Evolutionary conservation across 1,284 basidiomycete species (phyloP), one percentile per base, ranked within the genome.

Genomic region (Trametes versicolor): DNA sequence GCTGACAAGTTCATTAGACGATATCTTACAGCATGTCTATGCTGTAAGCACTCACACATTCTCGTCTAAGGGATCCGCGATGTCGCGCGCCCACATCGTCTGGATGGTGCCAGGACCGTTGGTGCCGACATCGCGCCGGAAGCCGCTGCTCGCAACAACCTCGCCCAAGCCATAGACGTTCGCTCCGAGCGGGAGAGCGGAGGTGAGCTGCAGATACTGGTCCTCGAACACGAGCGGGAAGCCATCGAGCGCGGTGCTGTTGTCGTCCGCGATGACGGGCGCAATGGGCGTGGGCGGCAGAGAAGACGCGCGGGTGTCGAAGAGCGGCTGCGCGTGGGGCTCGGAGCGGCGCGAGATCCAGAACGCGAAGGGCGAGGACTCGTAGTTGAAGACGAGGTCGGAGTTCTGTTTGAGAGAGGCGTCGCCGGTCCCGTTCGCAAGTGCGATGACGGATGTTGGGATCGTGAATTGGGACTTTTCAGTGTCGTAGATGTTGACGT

Each of bases 121-220:
- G 1, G 81, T 79, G 17, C 82, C 84, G 27, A 89, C 78, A 68
- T 90, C 83, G 15, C 91, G 81, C 39, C 91, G 78, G 75, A 91
- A 90, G 5, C 89, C 89, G 67, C 87, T 87, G 70, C 84, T 86
- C 1, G 89, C 83, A 32, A 92, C 82, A 23, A 87, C 85, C 74
- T 95, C 92, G 4, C 92, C 93, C 9, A 95, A 79, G 0, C 93
- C 93, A 68, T 94, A 94, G 50, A 95, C 83, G 70, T 94, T 92
- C 23, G 91, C 83, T 41, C 85, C 83, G 21, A 82, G 76, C 0
- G 90, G 90, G 2, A 92, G 79, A 0, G 86, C 82, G 23, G 89
- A 91, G 4, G 88, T 79, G 4, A 94, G 72, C 85, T 94, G 80
- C 45, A 91, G 77, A 69, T 90, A 91, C 67, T 88, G 87, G 69